Evolutionary conservation across 148 eudicot genomes (phyloP).

Genomic region (Bassia scoparia): DNA sequence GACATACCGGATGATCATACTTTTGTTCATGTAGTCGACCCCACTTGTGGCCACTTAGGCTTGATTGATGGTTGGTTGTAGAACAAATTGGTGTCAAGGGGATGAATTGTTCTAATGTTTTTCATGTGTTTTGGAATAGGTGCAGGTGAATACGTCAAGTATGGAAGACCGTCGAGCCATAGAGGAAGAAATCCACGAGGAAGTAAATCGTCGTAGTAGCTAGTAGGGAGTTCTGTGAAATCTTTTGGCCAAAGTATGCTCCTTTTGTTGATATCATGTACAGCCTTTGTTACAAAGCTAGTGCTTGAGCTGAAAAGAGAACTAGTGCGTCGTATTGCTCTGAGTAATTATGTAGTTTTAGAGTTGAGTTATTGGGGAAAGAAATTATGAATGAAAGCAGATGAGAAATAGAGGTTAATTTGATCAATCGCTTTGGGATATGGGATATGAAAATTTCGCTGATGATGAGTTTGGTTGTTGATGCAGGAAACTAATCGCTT

Average conservation of each 20-base stretch:
- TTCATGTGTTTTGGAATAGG: slow-evolving; percentile 36
- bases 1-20: too few relatives aligned
- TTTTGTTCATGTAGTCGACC: too few relatives aligned
- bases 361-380: background rate
- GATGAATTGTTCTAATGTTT: background rate
- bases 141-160: slow-evolving; percentile 43
- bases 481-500: slow-evolving; percentile 47
- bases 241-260: background rate
- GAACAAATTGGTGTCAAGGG: background rate
- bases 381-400: background rate
- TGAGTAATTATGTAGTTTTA: too few relatives aligned
- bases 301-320: too few relatives aligned
- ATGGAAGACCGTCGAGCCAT: slow-evolving; percentile 16
- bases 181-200: slow-evolving; percentile 36
- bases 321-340: too few relatives aligned
- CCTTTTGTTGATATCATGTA: too few relatives aligned
- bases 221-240: background rate
- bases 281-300: too few relatives aligned
- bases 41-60: too few relatives aligned
- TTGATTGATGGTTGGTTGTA: too few relatives aligned
- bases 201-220: slow-evolving; percentile 40
- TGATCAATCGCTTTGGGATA: background rate
- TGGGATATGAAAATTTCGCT: background rate
- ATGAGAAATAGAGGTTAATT: background rate
- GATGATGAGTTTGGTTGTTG: slow-evolving; percentile 31